phyloP scores from a whole-genome alignment of 2,329 filamentous ascomycete genomes.

The Diaporthe velutina region DNA sequence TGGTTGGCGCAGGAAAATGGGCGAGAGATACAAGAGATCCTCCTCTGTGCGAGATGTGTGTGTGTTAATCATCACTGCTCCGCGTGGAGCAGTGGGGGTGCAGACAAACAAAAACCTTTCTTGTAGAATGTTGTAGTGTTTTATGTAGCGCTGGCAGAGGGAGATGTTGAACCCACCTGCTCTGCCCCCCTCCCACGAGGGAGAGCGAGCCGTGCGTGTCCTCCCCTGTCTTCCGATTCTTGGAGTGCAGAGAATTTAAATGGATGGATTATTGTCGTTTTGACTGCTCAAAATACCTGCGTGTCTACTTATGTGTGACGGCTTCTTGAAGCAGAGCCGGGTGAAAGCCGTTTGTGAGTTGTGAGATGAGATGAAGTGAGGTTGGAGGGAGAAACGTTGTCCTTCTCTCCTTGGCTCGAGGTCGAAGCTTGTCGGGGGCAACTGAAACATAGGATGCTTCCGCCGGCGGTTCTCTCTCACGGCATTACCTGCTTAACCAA shows the following conservation, averaged over 20 bases:
- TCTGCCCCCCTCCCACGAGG: background rate
- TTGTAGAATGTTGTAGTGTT: constrained; percentile 31
- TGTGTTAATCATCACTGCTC: background rate
- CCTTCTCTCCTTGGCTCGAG: background rate
- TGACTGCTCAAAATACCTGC: background rate
- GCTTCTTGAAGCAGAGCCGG: background rate
- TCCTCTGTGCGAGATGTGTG: background rate
- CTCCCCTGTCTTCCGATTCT: constrained; percentile 31
- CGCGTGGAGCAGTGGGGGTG: background rate
- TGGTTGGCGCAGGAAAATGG: background rate
- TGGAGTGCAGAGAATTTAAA: constrained; percentile 28
- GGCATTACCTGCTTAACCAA: background rate
- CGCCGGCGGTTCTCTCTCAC: background rate
- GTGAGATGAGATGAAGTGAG: background rate
- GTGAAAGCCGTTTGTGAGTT: background rate
- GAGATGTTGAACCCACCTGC: constrained; percentile 23
- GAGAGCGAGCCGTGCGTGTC: constrained; percentile 18
- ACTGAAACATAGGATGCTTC: constrained; percentile 24
- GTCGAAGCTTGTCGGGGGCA: background rate
- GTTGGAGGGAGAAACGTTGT: background rate
- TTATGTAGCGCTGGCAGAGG: constrained; percentile 20
- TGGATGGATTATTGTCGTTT: constrained; percentile 24
- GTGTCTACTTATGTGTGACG: background rate
- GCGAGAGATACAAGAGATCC: constrained; percentile 23
- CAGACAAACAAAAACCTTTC: constrained; percentile 9